Evolutionary conservation across 768 basidiomycete species (phyloP), one percentile per base, ranked within the genome.

Genomic region (Termitomyces sp.): DNA sequence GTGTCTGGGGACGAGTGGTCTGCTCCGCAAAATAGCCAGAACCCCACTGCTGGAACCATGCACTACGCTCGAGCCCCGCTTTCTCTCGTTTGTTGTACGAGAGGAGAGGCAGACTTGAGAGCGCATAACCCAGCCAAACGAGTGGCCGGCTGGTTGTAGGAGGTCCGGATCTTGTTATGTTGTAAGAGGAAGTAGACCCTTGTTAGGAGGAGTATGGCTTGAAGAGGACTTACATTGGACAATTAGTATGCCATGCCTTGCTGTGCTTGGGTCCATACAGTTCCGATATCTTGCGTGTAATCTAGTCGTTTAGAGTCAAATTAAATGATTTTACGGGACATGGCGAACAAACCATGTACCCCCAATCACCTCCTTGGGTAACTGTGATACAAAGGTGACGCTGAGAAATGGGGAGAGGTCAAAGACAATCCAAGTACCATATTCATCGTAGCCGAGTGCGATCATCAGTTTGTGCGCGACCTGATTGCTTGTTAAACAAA

Each of bases 231-330:
- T 54, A 81, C 78, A 68, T 0, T 2, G 73, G 68, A 20, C 71
- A 56, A 58, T 82, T 84, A 1, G 79, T 77, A 60, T 84, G 82
- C 73, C 77, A 82, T 1, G 80, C 82, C 63, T 82, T 83, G 63
- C 64, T 66, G 50, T 80, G 67, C 43, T 73, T 77, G 31, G 59
- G 61, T 13, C 73, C 73, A 41, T 74, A 73, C 4, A 61, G 13
- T 4, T 58, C 46, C 1, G 70, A 69, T 3, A 72, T 73, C 24
- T 57, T 56, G 18, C 64, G 63, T 3, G 68, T 70, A 4, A 73
- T 68, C 65, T 70, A 20, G 12, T 32, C 0, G 10, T n/a, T 4
- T 34, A 13, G 22, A 31, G 4, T 47, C 36, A 26, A 29, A 2
- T 18, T 32, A 13, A 32, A 24, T 7, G 26, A 26, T 27, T 10